Base-by-base conservation (phyloP, 2,329 filamentous ascomycete genomes). In the Aspergillus spinulosporus region DNA sequence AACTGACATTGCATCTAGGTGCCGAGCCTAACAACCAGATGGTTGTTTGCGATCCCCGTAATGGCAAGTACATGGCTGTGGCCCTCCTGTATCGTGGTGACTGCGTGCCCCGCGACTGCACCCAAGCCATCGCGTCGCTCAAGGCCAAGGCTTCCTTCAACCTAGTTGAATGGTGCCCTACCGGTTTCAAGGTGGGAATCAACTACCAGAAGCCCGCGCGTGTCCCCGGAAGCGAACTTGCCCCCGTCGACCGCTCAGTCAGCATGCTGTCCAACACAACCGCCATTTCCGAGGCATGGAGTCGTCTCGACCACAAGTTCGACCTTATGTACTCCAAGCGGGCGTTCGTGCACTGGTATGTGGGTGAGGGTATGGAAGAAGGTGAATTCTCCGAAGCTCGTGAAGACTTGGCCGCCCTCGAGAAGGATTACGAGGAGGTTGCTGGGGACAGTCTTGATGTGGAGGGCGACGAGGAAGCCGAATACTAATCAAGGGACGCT, bases 281-380 rank as follows among this genome's bases (percentile, higher is more conserved):
- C 28, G 83, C 85, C 43, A 87, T 88, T 57, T 78, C 84, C 46
- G 84, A 87, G 70, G 85, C 84, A 6, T 88, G 85, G 85, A 78
- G 78, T 46, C 78, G 83, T 62, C 79, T 87, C 36, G 83, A 85
- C 68, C 83, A 85, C 74, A 87, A 88, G 69, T 88, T 88, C 71
- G 85, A 88, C 66, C 81, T 88, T 60, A 88, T 88, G 85, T 87
- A 87, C 74, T 81, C 80, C 59, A 88, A 87, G 77, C 82, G 85
- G 60, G 85, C 85, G 9, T 88, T 88, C 67, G 85, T 87, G n/a
- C 85, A 87, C 70, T 87, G 85, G 85, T 88, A 87, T 64, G 90
- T 94, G 52, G 90, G 90, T 64, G 90, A 94, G 79, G 90, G 90
- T 78, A 94, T 94, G 90, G 90, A 94, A 80, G 90, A 94, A 75